A percentile compares a stretch with the other conserved stretches of the same genome.
Evolutionary conservation across 2,329 filamentous ascomycete species (phyloP).

Genomic region (Pseudofabraea citricarpa): DNA sequence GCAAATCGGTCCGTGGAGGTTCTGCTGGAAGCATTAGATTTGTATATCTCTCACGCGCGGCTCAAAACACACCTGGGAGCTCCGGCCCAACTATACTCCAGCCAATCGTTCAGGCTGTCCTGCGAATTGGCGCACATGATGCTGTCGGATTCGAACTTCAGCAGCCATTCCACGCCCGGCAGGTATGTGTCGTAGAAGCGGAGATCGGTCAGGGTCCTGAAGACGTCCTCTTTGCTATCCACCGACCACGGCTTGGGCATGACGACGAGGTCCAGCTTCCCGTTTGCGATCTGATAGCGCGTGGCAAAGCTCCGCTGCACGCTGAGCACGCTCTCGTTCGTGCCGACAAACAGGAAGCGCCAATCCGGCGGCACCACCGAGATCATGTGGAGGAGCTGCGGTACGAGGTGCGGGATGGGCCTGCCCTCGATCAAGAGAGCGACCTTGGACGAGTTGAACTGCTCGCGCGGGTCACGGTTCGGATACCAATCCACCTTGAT

Average conservation of each 20-base stretch:
- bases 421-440: constrained; percentile 48
- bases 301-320: constrained; percentile 41
- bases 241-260: constrained; percentile 44
- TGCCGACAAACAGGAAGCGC: constrained; percentile 49
- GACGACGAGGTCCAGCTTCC: constrained; percentile 46
- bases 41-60: too few relatives aligned
- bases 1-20: constrained; percentile 38
- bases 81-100: constrained; percentile 50
- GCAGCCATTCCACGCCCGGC: constrained; percentile 46
- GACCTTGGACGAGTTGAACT: constrained; percentile 43
- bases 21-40: too few relatives aligned
- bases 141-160: constrained; percentile 51
- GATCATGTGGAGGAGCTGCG: constrained; percentile 47
- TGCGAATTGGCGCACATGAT: constrained; percentile 50
- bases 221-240: constrained; percentile 40
- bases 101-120: constrained; percentile 47
- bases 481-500: constrained; percentile 27
- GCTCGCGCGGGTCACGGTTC: constrained; percentile 20
- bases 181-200: constrained; percentile 49
- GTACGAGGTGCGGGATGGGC: constrained; percentile 41
- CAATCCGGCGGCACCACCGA: constrained; percentile 48
- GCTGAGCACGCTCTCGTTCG: constrained; percentile 40
- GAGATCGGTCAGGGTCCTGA: constrained; percentile 42
- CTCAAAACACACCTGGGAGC: constrained; percentile 38
- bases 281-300: constrained; percentile 42